phyloP scores from a whole-genome alignment of 2,329 filamentous ascomycete species.

The Hirsutella rhossiliensis region DNA sequence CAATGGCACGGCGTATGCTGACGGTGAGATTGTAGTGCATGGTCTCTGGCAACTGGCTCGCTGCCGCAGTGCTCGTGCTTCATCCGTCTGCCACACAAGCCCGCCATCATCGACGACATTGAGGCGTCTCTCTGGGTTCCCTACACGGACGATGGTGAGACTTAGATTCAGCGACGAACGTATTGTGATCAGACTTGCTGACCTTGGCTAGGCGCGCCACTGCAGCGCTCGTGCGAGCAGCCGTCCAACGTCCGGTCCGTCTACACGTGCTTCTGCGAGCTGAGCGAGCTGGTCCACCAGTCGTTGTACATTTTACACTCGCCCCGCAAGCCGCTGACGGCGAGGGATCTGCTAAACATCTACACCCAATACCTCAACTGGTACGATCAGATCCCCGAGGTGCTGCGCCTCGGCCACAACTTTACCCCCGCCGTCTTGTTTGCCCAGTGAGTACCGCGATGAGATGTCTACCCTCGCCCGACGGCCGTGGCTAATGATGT shows the following conservation, averaged over 20 bases:
- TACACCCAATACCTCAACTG: constrained; percentile 61
- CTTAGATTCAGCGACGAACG: not conserved
- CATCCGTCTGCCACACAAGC: constrained; percentile 44
- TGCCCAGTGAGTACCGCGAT: constrained; percentile 48
- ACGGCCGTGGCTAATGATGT: constrained; percentile 1
- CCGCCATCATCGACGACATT: constrained; percentile 45
- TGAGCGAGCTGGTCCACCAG: constrained; percentile 63
- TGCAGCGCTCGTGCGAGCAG: constrained; percentile 45
- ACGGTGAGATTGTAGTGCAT: constrained; percentile 32
- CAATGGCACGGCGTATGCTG: constrained; percentile 6
- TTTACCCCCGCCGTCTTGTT: constrained; percentile 64
- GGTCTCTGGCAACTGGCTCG: constrained; percentile 52
- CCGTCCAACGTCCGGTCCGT: constrained; percentile 57
- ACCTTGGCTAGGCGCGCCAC: constrained; percentile 31
- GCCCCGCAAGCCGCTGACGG: constrained; percentile 52
- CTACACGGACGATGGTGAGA: constrained; percentile 44
- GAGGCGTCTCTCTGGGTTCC: constrained; percentile 49
- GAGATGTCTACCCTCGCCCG: not conserved
- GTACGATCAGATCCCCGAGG: constrained; percentile 56
- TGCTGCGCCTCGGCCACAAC: constrained; percentile 52
- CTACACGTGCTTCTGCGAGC: constrained; percentile 56
- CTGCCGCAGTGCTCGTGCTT: constrained; percentile 48
- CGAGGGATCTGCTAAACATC: constrained; percentile 47
- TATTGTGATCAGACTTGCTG: not conserved
- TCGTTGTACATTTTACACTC: constrained; percentile 63